Base-by-base conservation (phyloP, 108 stramenopile genomes). In the Ochromonas danica region DNA sequence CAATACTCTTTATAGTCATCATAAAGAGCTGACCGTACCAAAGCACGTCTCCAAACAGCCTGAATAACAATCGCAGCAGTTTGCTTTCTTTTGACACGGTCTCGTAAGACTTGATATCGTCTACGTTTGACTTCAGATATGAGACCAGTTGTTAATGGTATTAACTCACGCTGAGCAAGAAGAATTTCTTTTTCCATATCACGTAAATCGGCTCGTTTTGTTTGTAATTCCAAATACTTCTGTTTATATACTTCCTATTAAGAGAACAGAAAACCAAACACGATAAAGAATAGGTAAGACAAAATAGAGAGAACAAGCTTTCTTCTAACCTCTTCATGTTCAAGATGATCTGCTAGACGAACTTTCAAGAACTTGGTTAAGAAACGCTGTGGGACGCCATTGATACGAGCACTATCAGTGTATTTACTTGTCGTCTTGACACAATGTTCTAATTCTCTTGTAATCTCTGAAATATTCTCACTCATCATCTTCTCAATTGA, bases 301-400 rank as follows among this genome's bases (percentile, higher is more conserved):
- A 14, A 14, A 51, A 51, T 51, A 14, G 22, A 51, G 14, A 51
- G 6, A 51, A 51, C 22, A 14, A 51, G 6, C 22, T 14, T 51
- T 14, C 6, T 14, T 22, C 51, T 27, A 35, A 75, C 72, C 72
- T 3, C 38, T 60, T 75, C 72, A 60, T 75, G 43, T 14, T 75
- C 72, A 6, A 75, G 25, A 27, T 33, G 35, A 36, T 75, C 72
- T 33, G 6, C 38, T 31, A 75, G 25, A 14, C 72, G 72, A 38
- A 75, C 72, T 57, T 27, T 27, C 28, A 75, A 60, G 40, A 57
- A 75, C 31, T 75, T 39, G 14, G 72, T 75, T 33, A 75, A 60
- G 40, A 75, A 75, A 6, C 72, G 14, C 25, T 75, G 72, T 10
- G 72, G 35, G 3, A 25, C 38, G 30, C 31, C 25, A 36, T 75